phyloP scores from a whole-genome alignment of 805 yeast genomes.

The Yarrowia keelungensis region DNA sequence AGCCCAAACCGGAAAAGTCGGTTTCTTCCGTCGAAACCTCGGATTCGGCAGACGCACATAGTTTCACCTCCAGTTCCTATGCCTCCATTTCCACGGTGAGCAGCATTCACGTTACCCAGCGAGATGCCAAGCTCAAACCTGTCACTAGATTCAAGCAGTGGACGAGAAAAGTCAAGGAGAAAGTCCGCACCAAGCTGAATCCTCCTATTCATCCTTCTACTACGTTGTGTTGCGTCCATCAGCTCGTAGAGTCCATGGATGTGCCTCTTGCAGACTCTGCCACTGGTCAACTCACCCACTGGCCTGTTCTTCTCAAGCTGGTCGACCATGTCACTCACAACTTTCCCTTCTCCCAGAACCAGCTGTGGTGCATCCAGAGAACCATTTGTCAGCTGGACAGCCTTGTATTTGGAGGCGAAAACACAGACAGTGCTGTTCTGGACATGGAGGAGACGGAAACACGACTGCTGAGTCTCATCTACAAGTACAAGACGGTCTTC shows the following conservation, averaged over 20 bases:
- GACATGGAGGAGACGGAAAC: constrained; percentile 9
- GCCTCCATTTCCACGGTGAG: constrained; percentile 1
- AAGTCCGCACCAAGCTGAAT: background rate
- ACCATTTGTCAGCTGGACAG: constrained; percentile 4
- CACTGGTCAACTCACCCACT: constrained; percentile 1
- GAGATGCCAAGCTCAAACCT: background rate
- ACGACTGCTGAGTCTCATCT: background rate
- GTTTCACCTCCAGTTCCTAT: constrained; percentile 4
- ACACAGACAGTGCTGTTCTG: background rate
- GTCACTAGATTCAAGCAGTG: constrained; percentile 2
- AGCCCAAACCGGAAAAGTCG: background rate
- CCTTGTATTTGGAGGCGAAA: constrained; percentile 5
- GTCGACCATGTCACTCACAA: constrained; percentile 20
- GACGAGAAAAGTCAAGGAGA: background rate
- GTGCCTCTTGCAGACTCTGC: background rate
- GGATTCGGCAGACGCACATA: background rate
- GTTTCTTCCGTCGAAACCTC: background rate
- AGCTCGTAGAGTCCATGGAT: constrained; percentile 18
- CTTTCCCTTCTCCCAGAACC: constrained; percentile 11
- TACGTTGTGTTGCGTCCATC: background rate
- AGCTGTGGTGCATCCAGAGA: constrained; percentile 23
- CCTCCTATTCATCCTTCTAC: constrained; percentile 6
- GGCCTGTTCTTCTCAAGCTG: constrained; percentile 13
- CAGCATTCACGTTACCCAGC: background rate
- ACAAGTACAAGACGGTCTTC: constrained; percentile 19